phyloP scores from a whole-genome alignment of 495 filamentous ascomycete species.

The Penicillium herquei region DNA sequence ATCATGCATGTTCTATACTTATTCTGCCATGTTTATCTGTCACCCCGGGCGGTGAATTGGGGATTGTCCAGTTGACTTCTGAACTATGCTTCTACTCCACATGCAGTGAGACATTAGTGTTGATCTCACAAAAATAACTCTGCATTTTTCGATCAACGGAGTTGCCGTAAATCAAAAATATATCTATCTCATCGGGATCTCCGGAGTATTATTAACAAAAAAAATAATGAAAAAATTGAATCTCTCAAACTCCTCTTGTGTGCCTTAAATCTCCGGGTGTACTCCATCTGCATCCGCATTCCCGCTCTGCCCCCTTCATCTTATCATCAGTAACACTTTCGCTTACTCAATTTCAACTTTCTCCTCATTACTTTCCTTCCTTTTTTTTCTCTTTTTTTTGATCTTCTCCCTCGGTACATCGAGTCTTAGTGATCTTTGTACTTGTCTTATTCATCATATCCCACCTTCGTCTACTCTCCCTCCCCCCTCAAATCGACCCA shows the following conservation, averaged over 20 bases:
- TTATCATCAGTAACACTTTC: constrained; percentile 11
- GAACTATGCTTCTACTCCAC: not conserved
- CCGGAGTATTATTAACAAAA: not conserved
- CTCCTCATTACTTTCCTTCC: constrained; percentile 1
- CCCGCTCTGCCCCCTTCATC: constrained; percentile 11
- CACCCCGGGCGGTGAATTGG: too few relatives aligned
- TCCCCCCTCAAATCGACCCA: not conserved
- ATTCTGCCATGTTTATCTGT: not conserved
- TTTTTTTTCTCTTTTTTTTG: not conserved
- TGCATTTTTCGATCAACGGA: not conserved
- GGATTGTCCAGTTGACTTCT: too few relatives aligned
- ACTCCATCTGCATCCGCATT: constrained; percentile 13
- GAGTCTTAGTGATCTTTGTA: not conserved
- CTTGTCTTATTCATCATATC: not conserved
- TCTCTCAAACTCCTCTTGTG: not conserved
- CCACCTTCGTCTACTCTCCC: not conserved
- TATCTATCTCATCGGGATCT: not conserved
- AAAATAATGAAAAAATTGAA: not conserved
- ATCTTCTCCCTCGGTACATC: constrained; percentile 1
- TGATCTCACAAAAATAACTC: not conserved
- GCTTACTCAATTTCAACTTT: constrained; percentile 1
- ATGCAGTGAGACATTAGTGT: not conserved
- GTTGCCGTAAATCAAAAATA: not conserved
- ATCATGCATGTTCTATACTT: not conserved
- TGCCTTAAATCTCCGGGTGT: constrained; percentile 18